Conservation (phyloP, 2,329 filamentous ascomycete genomes). For the Hirsutella rhossiliensis region DNA sequence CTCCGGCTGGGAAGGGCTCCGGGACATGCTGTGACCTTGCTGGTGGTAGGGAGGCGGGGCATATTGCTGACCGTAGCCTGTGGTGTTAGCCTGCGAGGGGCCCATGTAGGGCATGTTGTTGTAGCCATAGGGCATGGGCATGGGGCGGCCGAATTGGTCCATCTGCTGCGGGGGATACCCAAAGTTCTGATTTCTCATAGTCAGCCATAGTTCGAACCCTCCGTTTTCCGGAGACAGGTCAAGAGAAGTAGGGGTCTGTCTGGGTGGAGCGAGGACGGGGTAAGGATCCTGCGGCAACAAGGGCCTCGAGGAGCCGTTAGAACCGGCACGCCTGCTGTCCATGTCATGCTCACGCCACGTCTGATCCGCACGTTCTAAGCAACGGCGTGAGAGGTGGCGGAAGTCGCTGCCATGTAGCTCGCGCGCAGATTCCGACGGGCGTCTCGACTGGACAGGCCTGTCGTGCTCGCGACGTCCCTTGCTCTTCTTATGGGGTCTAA, state of each 20-base stretch:
- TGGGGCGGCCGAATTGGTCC: constrained; percentile 25
- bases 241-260: constrained; percentile 18
- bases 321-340: constrained; percentile 9
- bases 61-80: constrained; percentile 37
- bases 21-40: constrained; percentile 63
- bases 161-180: constrained; percentile 34
- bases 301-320: constrained; percentile 6
- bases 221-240: constrained; percentile 59
- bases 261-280: neutral
- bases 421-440: constrained; percentile 24
- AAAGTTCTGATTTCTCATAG: constrained; percentile 53
- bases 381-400: constrained; percentile 26
- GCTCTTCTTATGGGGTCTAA: constrained; percentile 31
- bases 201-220: constrained; percentile 65
- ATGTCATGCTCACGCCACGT: constrained; percentile 16
- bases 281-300: neutral
- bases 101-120: constrained; percentile 38
- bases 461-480: constrained; percentile 33
- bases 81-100: constrained; percentile 31
- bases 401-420: constrained; percentile 21
- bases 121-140: constrained; percentile 30
- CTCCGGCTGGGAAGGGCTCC: constrained; percentile 69
- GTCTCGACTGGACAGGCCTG: constrained; percentile 27
- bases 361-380: constrained; percentile 32
- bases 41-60: constrained; percentile 27